Evolutionary conservation across 257 asterid species (phyloP), one percentile per base, ranked within the genome.

Genomic region (Capsicum baccatum): DNA sequence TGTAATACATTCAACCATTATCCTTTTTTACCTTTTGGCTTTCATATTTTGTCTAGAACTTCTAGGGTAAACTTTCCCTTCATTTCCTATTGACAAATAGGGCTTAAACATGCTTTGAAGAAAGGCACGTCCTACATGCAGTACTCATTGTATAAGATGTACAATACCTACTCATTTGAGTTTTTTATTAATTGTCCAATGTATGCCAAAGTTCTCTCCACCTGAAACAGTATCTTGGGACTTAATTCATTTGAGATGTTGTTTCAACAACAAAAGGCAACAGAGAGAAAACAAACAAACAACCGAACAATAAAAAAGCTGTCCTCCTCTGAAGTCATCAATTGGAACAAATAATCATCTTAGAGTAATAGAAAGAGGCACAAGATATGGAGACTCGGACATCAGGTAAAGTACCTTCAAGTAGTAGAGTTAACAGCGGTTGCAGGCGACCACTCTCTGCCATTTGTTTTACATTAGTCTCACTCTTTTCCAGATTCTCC

Each of bases 391-490:
- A 63, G 83, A 76, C 48, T 9, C 70, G 68, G 78, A 76, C 15
- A 54, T 58, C 60, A 81, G 17, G 39, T 39, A 85, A 70, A 26
- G 66, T 88, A 97, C 99, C 99, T 97, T 94, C 92, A 60, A 95
- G 99, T 16, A 97, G 90, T 73, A 94, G 88, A 35, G 89, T 90
- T 84, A 97, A 89, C 10, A 97, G 96, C 6, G 99, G 98, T 89
- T 85, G 97, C 83, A 97, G 85, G 87, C 98, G 89, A 84, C 98
- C 98, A 69, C 83, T 90, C 85, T 91, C 95, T 48, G 99, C 99
- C 98, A 97, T 95, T 85, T 97, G 98, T 83, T 97, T 89, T n/a
- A 97, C 98, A 62, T 97, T 97, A 89, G 87, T 92, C 95, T 95
- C 98, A 81, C 95, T 92, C 83, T 86, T 89, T 26, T 92, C 96